Percentiles rank a stretch among this genome's conserved stretches.
These are phyloP conservation scores for Russula abietina DNA, from an alignment of 768 basidiomycete species.

Conservation along the genomic window DNA sequence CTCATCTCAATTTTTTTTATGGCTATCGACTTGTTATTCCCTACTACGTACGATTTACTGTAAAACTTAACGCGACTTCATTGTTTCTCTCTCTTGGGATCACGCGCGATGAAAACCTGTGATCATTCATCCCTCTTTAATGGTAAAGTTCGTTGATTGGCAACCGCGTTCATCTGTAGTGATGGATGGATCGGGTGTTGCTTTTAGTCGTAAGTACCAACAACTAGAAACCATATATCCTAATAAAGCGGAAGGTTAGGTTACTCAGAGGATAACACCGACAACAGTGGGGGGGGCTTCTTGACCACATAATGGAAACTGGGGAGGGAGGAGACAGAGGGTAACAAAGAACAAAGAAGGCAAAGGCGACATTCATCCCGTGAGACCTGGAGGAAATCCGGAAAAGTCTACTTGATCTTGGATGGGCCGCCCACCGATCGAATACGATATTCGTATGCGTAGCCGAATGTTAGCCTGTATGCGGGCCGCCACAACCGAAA, in stretches of 20 bases:
- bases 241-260: neutral
- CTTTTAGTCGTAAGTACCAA: neutral
- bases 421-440: conserved; percentile 56
- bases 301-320: neutral
- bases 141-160: neutral
- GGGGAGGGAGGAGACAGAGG: neutral
- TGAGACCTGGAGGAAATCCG: conserved; percentile 77
- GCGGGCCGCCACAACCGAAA: neutral
- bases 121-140: neutral
- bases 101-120: neutral
- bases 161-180: neutral
- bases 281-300: neutral
- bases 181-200: neutral
- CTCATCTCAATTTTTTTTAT: neutral
- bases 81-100: neutral
- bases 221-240: neutral
- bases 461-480: conserved; percentile 73
- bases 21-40: neutral
- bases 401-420: conserved; percentile 95
- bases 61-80: neutral
- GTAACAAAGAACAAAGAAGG: neutral
- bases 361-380: conserved; percentile 32
- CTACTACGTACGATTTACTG: conserved; percentile 6
- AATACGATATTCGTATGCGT: conserved; percentile 77
- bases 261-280: neutral